These are phyloP conservation scores for Leishmania gerbilli DNA, from an alignment of 208 protist genomes.

Conservation along the genomic window DNA sequence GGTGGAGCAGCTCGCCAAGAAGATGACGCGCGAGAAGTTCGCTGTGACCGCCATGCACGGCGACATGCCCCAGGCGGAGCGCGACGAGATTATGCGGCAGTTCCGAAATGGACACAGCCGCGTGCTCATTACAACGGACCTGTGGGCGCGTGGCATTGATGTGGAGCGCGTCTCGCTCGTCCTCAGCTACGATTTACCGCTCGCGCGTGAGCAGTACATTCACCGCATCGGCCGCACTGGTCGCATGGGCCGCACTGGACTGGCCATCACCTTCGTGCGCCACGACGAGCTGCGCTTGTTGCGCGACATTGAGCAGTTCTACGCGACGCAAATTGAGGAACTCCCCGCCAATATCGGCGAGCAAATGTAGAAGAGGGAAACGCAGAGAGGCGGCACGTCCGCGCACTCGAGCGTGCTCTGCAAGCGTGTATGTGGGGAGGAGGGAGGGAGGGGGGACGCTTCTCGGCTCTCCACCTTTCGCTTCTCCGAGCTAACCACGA, in stretches of 20 bases:
- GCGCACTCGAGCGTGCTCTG: not conserved
- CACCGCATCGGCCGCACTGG: conserved; percentile 97
- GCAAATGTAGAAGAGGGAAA: conserved; percentile 38
- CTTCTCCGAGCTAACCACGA: not conserved
- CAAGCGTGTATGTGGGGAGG: conserved; percentile 1
- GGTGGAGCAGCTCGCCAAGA: conserved; percentile 98
- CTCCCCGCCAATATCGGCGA: conserved; percentile 91
- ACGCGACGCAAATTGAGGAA: conserved; percentile 96
- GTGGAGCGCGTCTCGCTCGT: conserved; percentile 98
- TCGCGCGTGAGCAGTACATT: conserved; percentile 93
- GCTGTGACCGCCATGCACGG: conserved; percentile 97
- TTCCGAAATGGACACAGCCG: conserved; percentile 96
- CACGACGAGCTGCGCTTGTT: conserved; percentile 92
- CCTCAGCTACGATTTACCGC: conserved; percentile 99
- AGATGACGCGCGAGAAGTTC: conserved; percentile 96
- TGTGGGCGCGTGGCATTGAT: conserved; percentile 96
- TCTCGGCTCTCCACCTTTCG: not conserved
- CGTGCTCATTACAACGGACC: conserved; percentile 99
- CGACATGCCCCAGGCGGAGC: conserved; percentile 98
- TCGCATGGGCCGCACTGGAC: conserved; percentile 97
- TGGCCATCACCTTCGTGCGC: conserved; percentile 99
- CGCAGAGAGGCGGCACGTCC: not conserved
- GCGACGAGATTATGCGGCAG: conserved; percentile 97
- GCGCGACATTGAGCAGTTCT: conserved; percentile 97
- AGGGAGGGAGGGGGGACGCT: not conserved